A percentile compares a stretch with the other conserved stretches of the same genome.
These are phyloP conservation scores for Vitis rotundifolia DNA, from an alignment of 164 flowering plant species.

Conservation along the genomic window DNA sequence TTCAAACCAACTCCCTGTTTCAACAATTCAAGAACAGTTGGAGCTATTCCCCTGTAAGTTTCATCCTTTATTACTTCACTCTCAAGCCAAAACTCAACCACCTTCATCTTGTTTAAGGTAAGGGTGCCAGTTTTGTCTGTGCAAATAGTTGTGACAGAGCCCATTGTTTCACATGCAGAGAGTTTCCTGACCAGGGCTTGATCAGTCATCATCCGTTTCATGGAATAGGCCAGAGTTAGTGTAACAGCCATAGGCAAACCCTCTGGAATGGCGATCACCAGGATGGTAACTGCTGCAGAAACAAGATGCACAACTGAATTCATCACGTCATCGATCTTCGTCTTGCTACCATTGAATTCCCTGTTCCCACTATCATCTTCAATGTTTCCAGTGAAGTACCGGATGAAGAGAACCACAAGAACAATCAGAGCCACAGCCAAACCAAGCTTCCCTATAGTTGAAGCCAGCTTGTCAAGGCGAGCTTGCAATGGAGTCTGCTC, in stretches of 20 bases:
- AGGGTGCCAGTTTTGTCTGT: slow-evolving; percentile 39
- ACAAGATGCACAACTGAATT: slow-evolving; percentile 18
- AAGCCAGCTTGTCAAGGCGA: slow-evolving; percentile 26
- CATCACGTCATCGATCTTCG: slow-evolving; percentile 23
- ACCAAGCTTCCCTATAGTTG: slow-evolving; percentile 32
- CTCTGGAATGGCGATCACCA: slow-evolving; percentile 37
- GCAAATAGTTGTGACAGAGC: slow-evolving; percentile 38
- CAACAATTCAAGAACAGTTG: slow-evolving; percentile 1
- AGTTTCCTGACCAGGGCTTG: slow-evolving; percentile 37
- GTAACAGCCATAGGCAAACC: slow-evolving; percentile 40
- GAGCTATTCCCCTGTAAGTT: not conserved
- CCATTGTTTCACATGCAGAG: slow-evolving; percentile 39
- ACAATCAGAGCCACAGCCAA: slow-evolving; percentile 26
- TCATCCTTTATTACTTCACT: slow-evolving; percentile 5
- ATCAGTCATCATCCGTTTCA: slow-evolving; percentile 31
- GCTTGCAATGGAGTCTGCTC: slow-evolving; percentile 30
- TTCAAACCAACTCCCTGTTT: slow-evolving; percentile 21
- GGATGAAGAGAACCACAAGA: slow-evolving; percentile 22
- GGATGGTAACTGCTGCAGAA: slow-evolving; percentile 33
- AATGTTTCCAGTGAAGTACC: slow-evolving; percentile 35
- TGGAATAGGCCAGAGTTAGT: slow-evolving; percentile 36
- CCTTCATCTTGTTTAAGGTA: slow-evolving; percentile 33
- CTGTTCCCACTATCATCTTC: slow-evolving; percentile 22
- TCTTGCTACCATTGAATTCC: slow-evolving; percentile 20
- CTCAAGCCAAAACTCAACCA: slow-evolving; percentile 22